Conservation (phyloP, 225 moss, liverwort and hornwort genomes). For the Polytrichum formosum region DNA sequence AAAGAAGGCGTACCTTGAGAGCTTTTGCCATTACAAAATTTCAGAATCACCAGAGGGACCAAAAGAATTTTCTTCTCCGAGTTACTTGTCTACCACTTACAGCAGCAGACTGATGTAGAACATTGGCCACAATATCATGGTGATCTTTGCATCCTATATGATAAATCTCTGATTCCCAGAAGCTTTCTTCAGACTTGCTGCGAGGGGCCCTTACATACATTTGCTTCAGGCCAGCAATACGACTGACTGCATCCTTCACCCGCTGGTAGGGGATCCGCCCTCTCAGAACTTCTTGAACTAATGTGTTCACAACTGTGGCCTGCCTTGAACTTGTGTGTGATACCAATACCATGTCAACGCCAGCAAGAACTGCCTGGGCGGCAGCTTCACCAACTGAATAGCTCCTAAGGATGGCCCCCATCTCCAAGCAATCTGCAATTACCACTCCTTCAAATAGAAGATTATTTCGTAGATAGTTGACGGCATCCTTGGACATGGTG, state of each 20-base stretch:
- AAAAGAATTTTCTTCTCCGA: slow-evolving; percentile 14
- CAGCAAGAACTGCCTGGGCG: slow-evolving; percentile 47
- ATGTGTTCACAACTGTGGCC: slow-evolving; percentile 29
- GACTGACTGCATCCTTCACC: slow-evolving; percentile 42
- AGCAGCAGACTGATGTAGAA: slow-evolving; percentile 51
- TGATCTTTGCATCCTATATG: slow-evolving; percentile 73
- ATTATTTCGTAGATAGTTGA: slow-evolving; percentile 40
- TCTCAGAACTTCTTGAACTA: slow-evolving; percentile 36
- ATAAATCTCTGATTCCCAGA: slow-evolving; percentile 26
- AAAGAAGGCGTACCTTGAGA: too few species aligned
- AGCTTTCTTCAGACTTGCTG: slow-evolving; percentile 18
- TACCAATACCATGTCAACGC: slow-evolving; percentile 68
- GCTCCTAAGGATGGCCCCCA: slow-evolving; percentile 49
- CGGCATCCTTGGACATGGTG: slow-evolving; percentile 44
- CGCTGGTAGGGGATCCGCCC: slow-evolving; percentile 44
- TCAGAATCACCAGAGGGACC: slow-evolving; percentile 19
- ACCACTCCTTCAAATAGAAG: slow-evolving; percentile 76
- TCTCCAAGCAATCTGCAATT: slow-evolving; percentile 60
- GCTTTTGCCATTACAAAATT: too few species aligned
- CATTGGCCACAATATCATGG: slow-evolving; percentile 54
- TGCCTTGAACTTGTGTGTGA: slow-evolving; percentile 52
- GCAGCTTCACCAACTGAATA: slow-evolving; percentile 53
- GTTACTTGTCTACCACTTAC: slow-evolving; percentile 2
- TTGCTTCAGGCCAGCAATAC: slow-evolving; percentile 35
- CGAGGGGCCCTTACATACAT: slow-evolving; percentile 23